Conservation (phyloP, 106 monocot genomes). For the Agapanthus africanus region DNA sequence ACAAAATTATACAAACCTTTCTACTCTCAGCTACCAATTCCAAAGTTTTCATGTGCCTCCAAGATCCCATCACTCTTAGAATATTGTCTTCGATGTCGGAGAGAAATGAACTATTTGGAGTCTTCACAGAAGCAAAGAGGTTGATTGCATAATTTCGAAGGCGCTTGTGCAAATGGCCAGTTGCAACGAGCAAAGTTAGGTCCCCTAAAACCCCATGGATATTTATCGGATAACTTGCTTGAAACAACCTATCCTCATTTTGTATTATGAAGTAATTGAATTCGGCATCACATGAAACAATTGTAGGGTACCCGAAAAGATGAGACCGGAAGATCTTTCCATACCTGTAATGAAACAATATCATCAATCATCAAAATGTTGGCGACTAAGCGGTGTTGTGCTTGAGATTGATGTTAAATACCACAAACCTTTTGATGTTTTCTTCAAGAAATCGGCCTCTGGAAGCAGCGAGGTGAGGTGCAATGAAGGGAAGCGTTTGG, state of each 20-base stretch:
- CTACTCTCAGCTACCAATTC: constrained; percentile 17
- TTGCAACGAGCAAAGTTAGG: constrained; percentile 10
- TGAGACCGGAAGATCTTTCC: constrained; percentile 32
- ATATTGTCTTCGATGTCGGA: constrained; percentile 18
- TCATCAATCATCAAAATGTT: too few relatives aligned
- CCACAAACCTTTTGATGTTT: constrained; percentile 19
- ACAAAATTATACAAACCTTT: constrained; percentile 12
- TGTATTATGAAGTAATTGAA: constrained; percentile 34
- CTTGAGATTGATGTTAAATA: not conserved
- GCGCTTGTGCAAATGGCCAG: constrained; percentile 20
- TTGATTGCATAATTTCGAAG: constrained; percentile 16
- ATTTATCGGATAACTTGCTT: constrained; percentile 17
- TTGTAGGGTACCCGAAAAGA: constrained; percentile 21
- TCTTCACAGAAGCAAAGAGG: constrained; percentile 11
- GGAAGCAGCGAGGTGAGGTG: constrained; percentile 12
- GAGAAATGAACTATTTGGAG: not conserved
- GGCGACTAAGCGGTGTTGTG: too few relatives aligned
- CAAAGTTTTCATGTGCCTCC: constrained; percentile 16
- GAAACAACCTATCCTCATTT: constrained; percentile 29
- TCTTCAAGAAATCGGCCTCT: constrained; percentile 16
- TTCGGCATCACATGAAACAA: constrained; percentile 30
- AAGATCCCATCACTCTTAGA: constrained; percentile 13
- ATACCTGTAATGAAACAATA: constrained; percentile 11
- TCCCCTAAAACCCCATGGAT: constrained; percentile 23
- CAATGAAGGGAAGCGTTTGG: constrained; percentile 16